These are phyloP conservation scores for Fremontodendron californicum DNA, from an alignment of 345 rosid species.

Conservation along the genomic window DNA sequence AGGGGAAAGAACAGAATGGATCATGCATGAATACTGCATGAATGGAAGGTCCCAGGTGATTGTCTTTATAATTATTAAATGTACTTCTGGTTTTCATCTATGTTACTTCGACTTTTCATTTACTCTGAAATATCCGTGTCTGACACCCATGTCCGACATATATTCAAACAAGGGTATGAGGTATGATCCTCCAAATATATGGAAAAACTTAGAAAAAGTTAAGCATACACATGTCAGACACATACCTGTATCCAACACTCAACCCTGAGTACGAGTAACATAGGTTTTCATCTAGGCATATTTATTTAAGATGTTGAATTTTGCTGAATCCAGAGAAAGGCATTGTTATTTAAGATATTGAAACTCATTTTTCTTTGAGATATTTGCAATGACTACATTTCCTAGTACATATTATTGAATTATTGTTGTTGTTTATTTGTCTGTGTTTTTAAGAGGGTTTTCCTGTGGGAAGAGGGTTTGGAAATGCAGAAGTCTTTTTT, in stretches of 20 bases:
- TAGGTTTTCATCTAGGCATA: background rate
- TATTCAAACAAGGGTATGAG: too few relatives aligned
- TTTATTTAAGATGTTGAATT: background rate
- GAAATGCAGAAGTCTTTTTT: background rate
- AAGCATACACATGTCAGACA: too few relatives aligned
- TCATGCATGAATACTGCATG: constrained; percentile 83
- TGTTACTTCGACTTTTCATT: too few relatives aligned
- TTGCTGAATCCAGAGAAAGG: background rate
- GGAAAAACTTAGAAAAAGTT: too few relatives aligned
- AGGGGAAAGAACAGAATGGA: constrained; percentile 94
- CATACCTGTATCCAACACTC: too few relatives aligned
- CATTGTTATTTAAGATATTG: background rate
- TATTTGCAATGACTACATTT: background rate
- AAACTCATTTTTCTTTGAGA: too few relatives aligned
- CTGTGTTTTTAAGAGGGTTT: background rate
- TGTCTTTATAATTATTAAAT: background rate
- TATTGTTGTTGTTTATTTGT: too few relatives aligned
- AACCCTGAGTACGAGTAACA: too few relatives aligned
- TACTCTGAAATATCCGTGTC: too few relatives aligned
- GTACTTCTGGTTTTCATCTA: background rate
- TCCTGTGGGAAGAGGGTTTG: background rate
- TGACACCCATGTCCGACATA: too few relatives aligned
- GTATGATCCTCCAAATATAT: too few relatives aligned
- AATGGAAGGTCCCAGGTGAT: constrained; percentile 56
- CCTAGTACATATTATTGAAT: background rate